These are phyloP conservation scores for Ophiocordyceps polyrhachis-furcata DNA, from an alignment of 2,329 filamentous ascomycete genomes.

Conservation along the genomic window DNA sequence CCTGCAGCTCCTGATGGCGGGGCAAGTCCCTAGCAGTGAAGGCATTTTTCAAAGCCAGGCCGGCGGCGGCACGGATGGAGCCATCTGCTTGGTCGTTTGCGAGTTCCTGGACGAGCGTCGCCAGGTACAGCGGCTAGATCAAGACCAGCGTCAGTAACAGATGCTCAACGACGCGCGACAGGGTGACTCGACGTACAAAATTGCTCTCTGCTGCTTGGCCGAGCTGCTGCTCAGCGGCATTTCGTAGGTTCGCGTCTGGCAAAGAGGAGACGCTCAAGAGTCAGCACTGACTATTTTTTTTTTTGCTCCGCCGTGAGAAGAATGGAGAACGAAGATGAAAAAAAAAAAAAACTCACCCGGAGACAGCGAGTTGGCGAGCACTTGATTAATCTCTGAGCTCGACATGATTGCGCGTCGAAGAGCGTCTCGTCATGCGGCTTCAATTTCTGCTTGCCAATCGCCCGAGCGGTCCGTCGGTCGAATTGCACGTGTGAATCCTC, in stretches of 20 bases:
- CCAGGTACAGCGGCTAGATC: slow-evolving; percentile 69
- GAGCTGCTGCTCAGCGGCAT: slow-evolving; percentile 86
- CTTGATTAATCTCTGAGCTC: slow-evolving; percentile 87
- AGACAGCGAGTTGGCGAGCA: slow-evolving; percentile 92
- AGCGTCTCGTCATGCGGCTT: slow-evolving; percentile 19
- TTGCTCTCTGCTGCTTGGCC: slow-evolving; percentile 81
- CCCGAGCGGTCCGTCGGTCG: neutral
- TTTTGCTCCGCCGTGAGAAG: neutral
- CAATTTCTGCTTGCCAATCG: slow-evolving; percentile 4
- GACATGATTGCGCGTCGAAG: slow-evolving; percentile 34
- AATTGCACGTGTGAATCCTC: slow-evolving; percentile 12
- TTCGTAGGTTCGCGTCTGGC: slow-evolving; percentile 73
- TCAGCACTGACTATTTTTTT: slow-evolving; percentile 10
- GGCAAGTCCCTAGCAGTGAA: slow-evolving; percentile 84
- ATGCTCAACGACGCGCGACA: neutral
- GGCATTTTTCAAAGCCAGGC: slow-evolving; percentile 94
- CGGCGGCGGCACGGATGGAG: slow-evolving; percentile 80
- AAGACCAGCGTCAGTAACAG: neutral
- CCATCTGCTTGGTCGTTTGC: slow-evolving; percentile 73
- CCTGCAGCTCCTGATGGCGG: slow-evolving; percentile 76
- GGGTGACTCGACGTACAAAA: slow-evolving; percentile 47
- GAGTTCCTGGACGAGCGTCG: slow-evolving; percentile 81
- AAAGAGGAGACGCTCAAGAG: slow-evolving; percentile 7
- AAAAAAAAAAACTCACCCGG: slow-evolving; percentile 46
- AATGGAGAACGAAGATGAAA: slow-evolving; percentile 1